These are phyloP conservation scores for Ascochyta viciae-villosae DNA, from an alignment of 2,329 filamentous ascomycete species.

Conservation along the genomic window DNA sequence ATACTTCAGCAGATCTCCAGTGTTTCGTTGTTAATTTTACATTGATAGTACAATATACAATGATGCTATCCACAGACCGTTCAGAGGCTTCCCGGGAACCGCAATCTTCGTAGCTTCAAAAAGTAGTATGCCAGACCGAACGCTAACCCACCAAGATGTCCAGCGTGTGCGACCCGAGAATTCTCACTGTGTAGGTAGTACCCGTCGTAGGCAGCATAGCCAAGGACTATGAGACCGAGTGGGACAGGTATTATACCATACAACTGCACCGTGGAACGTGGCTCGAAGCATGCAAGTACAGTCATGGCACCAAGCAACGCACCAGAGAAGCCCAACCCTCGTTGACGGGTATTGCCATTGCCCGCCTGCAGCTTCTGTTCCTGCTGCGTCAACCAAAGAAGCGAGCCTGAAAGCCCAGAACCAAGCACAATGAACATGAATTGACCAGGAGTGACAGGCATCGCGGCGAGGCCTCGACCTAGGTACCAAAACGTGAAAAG, in stretches of 20 bases:
- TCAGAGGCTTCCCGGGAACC: slow-evolving; percentile 11
- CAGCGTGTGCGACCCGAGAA: slow-evolving; percentile 49
- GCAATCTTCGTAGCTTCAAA: slow-evolving; percentile 8
- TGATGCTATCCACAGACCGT: background rate
- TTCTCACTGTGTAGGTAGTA: slow-evolving; percentile 45
- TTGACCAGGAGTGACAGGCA: slow-evolving; percentile 38
- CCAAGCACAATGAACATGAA: slow-evolving; percentile 41
- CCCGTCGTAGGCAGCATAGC: slow-evolving; percentile 49
- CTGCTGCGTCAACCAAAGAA: slow-evolving; percentile 25
- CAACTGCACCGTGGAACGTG: slow-evolving; percentile 41
- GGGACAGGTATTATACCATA: slow-evolving; percentile 51
- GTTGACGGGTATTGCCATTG: slow-evolving; percentile 6
- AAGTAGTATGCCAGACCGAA: slow-evolving; percentile 50
- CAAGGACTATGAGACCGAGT: slow-evolving; percentile 46
- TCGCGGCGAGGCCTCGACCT: slow-evolving; percentile 39
- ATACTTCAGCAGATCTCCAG: background rate
- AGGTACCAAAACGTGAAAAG: slow-evolving; percentile 52
- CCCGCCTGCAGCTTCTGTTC: slow-evolving; percentile 10
- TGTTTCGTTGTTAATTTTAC: background rate
- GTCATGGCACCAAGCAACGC: slow-evolving; percentile 51
- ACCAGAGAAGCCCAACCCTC: slow-evolving; percentile 48
- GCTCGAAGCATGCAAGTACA: slow-evolving; percentile 50
- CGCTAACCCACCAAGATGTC: slow-evolving; percentile 54
- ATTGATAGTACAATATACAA: slow-evolving; percentile 1
- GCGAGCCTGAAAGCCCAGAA: slow-evolving; percentile 35